Evolutionary conservation across 83 land plant species (phyloP), one percentile per base, ranked within the genome.

Genomic region (Thuja plicata): DNA sequence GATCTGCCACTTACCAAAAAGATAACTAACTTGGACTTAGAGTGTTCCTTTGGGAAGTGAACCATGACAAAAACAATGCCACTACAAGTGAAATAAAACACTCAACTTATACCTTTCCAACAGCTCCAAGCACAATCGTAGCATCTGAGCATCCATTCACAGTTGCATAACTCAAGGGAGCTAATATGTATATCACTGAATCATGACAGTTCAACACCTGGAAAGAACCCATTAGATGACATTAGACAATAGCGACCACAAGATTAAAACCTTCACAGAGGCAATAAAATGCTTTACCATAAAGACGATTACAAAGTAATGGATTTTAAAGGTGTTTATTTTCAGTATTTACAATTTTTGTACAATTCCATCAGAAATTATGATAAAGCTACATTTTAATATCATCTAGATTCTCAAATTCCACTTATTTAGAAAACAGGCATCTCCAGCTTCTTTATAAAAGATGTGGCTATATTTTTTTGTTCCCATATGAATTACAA

Each of bases 101-200:
- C 34, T 32, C 38, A 76, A 34, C 34, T 11, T 86, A 86, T 91
- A 97, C 99, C 99, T 97, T 97, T 79, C 98, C 99, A 92, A 97
- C 95, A 54, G 99, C 98, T 87, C 99, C 99, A 90, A 98, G 96
- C 89, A 98, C 91, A 34, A 98, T 92, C 43, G 97, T 98, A 24
- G 99, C 92, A 92, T 98, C 99, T 76, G 99, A 98, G 91, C 99
- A 98, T 84, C 99, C 99, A 93, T 94, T 94, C 13, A 98, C 90
- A 13, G 97, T 95, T 43, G 96, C 99, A 93, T 94, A 98, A 87
- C 91, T 96, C 91, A 97, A 87, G 62, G 99, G 99, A 50, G 99
- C 98, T 83, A 98, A 91, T 24, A 96, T 92, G 87, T 98, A 98
- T 55, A 98, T 95, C 45, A 94, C 97, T 74, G 99, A 92, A 84